Evolutionary conservation across 2,329 filamentous ascomycete genomes (phyloP).

Genomic region (Trichoderma cornu-damae): DNA sequence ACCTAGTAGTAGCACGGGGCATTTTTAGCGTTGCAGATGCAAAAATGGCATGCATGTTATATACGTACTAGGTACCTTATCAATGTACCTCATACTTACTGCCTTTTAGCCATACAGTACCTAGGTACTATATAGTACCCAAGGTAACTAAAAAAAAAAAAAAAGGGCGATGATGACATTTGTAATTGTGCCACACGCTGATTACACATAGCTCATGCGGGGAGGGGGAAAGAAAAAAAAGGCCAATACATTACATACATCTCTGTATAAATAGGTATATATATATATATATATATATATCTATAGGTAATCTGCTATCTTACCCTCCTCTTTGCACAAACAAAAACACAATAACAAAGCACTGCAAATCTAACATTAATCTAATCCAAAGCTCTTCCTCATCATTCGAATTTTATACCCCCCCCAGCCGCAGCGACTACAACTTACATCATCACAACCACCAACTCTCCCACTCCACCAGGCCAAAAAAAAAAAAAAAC

Average conservation of each 20-base stretch:
- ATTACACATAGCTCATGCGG: neutral
- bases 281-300: too few relatives aligned
- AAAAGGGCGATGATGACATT: constrained; percentile 7
- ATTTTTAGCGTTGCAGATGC: too few relatives aligned
- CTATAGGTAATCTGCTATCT: too few relatives aligned
- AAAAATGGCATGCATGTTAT: too few relatives aligned
- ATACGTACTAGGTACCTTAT: too few relatives aligned
- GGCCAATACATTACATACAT: neutral
- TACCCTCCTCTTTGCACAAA: too few relatives aligned
- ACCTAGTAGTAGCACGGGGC: too few relatives aligned
- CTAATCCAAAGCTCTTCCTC: too few relatives aligned
- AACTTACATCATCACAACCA: constrained; percentile 4
- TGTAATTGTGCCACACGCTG: neutral
- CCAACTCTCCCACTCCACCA: neutral
- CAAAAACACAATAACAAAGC: neutral
- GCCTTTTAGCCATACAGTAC: neutral
- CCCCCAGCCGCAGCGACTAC: neutral
- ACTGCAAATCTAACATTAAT: too few relatives aligned
- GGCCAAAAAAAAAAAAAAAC: neutral
- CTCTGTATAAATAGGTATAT: too few relatives aligned
- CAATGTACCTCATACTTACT: neutral
- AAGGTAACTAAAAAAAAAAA: neutral
- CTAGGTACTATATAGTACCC: neutral
- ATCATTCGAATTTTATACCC: too few relatives aligned
- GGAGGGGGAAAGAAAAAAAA: neutral